phyloP scores from a whole-genome alignment of 2,329 filamentous ascomycete genomes.

The Mycosphaerella sp. region DNA sequence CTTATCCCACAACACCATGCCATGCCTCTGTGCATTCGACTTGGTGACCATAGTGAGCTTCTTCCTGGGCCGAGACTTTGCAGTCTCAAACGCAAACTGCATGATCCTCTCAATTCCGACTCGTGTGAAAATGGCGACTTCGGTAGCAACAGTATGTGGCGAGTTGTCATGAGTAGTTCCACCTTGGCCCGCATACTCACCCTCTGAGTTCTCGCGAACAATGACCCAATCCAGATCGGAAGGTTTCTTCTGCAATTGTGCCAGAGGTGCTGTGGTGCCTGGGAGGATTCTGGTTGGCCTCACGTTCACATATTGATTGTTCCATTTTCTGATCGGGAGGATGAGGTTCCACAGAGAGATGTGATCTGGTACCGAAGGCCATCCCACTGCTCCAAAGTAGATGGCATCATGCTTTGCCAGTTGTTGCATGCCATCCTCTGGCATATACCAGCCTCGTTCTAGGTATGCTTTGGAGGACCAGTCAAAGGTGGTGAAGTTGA shows the following conservation, averaged over 20 bases:
- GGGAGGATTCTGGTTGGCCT: slow-evolving; percentile 46
- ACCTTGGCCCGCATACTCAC: slow-evolving; percentile 45
- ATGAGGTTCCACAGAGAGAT: slow-evolving; percentile 61
- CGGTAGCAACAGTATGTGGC: slow-evolving; percentile 39
- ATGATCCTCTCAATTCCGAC: slow-evolving; percentile 44
- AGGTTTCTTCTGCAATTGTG: slow-evolving; percentile 30
- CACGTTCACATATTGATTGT: slow-evolving; percentile 64
- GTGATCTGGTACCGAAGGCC: slow-evolving; percentile 58
- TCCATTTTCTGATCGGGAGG: slow-evolving; percentile 58
- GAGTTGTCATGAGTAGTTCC: slow-evolving; percentile 38
- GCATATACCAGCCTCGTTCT: slow-evolving; percentile 49
- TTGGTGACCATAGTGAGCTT: slow-evolving; percentile 48
- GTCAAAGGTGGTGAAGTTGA: slow-evolving; percentile 49
- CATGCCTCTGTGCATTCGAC: slow-evolving; percentile 44
- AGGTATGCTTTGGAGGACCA: slow-evolving; percentile 46
- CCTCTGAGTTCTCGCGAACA: slow-evolving; percentile 44
- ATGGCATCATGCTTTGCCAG: slow-evolving; percentile 50
- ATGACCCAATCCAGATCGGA: slow-evolving; percentile 44
- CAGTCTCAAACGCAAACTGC: slow-evolving; percentile 44
- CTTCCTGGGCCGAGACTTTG: slow-evolving; percentile 38
- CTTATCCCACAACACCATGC: slow-evolving; percentile 46
- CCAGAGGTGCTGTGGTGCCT: slow-evolving; percentile 39
- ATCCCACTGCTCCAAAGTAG: slow-evolving; percentile 55
- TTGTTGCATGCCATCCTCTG: slow-evolving; percentile 45
- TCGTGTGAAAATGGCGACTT: slow-evolving; percentile 43